Percentiles rank a stretch among this genome's conserved stretches.
These are phyloP conservation scores for Penicillium salamii DNA, from an alignment of 495 filamentous ascomycete genomes.

Conservation along the genomic window DNA sequence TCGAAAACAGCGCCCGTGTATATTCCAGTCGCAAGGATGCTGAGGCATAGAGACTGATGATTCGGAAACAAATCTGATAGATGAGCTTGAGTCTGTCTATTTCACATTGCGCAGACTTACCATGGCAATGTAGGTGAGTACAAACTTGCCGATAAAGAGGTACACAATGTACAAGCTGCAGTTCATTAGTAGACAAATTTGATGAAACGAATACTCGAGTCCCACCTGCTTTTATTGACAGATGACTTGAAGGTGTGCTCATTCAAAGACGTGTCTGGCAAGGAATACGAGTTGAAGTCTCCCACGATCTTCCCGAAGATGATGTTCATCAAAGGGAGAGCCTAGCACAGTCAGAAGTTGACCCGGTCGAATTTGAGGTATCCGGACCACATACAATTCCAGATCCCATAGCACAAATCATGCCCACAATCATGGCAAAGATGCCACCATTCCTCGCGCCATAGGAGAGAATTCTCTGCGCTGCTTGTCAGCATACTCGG, in stretches of 20 bases:
- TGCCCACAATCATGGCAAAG: background rate
- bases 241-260: conserved; percentile 25
- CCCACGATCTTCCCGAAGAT: conserved; percentile 44
- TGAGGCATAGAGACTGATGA: conserved; percentile 40
- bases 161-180: conserved; percentile 34
- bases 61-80: conserved; percentile 49
- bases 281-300: conserved; percentile 32
- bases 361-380: background rate
- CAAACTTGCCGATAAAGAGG: conserved; percentile 39
- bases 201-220: too few species aligned
- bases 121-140: conserved; percentile 31
- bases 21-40: conserved; percentile 31
- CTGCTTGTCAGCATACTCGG: background rate
- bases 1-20: conserved; percentile 29
- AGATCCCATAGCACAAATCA: background rate
- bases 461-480: background rate
- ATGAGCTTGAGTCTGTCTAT: background rate
- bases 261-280: conserved; percentile 17
- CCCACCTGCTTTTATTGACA: conserved; percentile 28
- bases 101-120: conserved; percentile 7
- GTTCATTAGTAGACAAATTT: too few species aligned
- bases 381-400: background rate
- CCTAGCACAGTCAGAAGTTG: conserved; percentile 9
- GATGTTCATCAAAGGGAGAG: conserved; percentile 47
- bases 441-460: background rate